Base-by-base conservation (phyloP, 1,284 basidiomycete genomes). In the Heterobasidion parviporum region DNA sequence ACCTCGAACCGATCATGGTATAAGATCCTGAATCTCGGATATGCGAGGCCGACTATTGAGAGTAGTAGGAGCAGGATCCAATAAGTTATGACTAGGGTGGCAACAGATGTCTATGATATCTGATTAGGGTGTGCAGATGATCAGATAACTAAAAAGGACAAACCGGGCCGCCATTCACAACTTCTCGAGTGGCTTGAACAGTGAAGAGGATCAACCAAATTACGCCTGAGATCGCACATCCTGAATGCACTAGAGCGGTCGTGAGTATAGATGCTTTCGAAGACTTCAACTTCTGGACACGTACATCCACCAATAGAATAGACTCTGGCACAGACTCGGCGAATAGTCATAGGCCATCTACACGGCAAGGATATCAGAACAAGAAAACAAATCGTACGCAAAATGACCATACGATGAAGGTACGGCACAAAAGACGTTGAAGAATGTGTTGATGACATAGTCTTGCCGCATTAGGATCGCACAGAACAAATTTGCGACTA, bases 391-490 rank as follows among this genome's bases (percentile, higher is more conserved):
- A 6, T 43, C 15, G 35, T 34, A 16, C 16, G 12, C 18, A 15
- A 44, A 38, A 38, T 36, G 12, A 53, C 18, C 72, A 63, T 59
- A 80, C 76, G 76, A 77, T 35, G 66, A 50, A 15, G 79, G 79
- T 15, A 80, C 74, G 35, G 77, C 68, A 55, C 77, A 79, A 53
- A 73, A 76, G 8, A 78, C 67, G 35, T 72, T 75, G 69, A 81
- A 82, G 63, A 82, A 79, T 0, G 73, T 69, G 60, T 83, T 81
- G 61, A 82, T 75, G 26, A 83, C 77, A 59, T 82, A 78, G 64
- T 82, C 81, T 65, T 83, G 81, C 32, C 81, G 75, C 77, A 84
- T 81, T n/a, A 82, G 67, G 54, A 83, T 77, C 8, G 79, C 75
- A 51, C 72, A 74, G 61, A 80, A 79, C 14, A 82, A 66, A 59